Evolutionary conservation across 1,284 basidiomycete genomes (phyloP).

Genomic region (Austroboletus novae-zelandiae): DNA sequence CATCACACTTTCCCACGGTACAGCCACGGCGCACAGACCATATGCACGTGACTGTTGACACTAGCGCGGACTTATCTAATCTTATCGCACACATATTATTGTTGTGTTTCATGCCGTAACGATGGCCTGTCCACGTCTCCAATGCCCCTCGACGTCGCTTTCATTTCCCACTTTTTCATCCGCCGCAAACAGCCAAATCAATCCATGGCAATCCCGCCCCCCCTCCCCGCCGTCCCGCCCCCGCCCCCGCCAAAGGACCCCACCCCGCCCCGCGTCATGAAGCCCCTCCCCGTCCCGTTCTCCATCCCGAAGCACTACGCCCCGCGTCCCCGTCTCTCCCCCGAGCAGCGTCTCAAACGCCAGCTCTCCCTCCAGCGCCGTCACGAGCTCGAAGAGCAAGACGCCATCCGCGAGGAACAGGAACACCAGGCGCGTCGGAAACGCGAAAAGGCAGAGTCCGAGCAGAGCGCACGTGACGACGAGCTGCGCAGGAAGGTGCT

Average conservation of each 20-base stretch:
- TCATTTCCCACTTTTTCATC: slow-evolving; percentile 16
- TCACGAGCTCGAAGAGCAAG: slow-evolving; percentile 48
- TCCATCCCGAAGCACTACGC: not conserved
- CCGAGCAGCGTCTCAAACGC: slow-evolving; percentile 44
- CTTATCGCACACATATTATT: not conserved
- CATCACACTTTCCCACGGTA: slow-evolving; percentile 25
- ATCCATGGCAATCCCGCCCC: not conserved
- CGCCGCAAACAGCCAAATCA: slow-evolving; percentile 12
- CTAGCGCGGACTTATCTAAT: slow-evolving; percentile 22
- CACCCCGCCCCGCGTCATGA: slow-evolving; percentile 4
- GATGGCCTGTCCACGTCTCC: not conserved
- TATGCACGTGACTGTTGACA: slow-evolving; percentile 8
- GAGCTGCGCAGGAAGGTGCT: slow-evolving; percentile 44
- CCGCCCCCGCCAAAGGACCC: slow-evolving; percentile 28
- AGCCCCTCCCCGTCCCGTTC: slow-evolving; percentile 21
- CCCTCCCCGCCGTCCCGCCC: slow-evolving; percentile 3
- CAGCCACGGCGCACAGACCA: slow-evolving; percentile 33
- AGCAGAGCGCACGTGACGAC: slow-evolving; percentile 47
- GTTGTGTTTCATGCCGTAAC: slow-evolving; percentile 5
- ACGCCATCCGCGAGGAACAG: slow-evolving; percentile 48
- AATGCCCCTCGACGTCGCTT: slow-evolving; percentile 16
- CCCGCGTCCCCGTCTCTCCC: slow-evolving; percentile 18
- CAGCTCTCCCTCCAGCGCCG: slow-evolving; percentile 40
- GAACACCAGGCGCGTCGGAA: slow-evolving; percentile 46
- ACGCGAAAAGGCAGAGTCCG: slow-evolving; percentile 45